Percentiles rank a stretch among this genome's conserved stretches.
phyloP scores from a whole-genome alignment of 306 rosid genomes.

The Elaeagnus macrophylla region DNA sequence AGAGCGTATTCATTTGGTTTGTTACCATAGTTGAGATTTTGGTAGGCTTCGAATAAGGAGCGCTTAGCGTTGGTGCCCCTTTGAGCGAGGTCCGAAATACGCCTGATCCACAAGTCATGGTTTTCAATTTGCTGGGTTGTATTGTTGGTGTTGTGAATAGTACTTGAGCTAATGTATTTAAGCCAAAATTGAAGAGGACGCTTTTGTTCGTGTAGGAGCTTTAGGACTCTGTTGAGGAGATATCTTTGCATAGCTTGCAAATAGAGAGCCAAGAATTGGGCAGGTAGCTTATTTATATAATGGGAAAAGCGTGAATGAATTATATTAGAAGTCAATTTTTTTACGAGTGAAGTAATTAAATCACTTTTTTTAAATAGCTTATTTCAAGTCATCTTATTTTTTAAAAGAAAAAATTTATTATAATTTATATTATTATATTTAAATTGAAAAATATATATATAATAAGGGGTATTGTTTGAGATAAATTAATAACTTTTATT shows the following conservation, averaged over 20 bases:
- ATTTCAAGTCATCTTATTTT: too few species aligned
- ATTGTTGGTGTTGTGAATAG: neutral
- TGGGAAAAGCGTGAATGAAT: too few species aligned
- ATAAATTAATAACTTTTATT: too few species aligned
- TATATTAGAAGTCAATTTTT: too few species aligned
- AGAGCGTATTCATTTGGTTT: conserved; percentile 39
- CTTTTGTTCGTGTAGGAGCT: conserved; percentile 2
- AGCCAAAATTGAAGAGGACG: neutral
- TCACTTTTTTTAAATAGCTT: too few species aligned
- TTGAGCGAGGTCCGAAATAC: conserved; percentile 12
- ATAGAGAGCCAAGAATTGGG: neutral
- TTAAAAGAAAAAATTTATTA: too few species aligned
- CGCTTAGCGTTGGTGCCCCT: conserved; percentile 19
- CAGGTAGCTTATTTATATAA: too few species aligned
- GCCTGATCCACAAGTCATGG: conserved; percentile 10
- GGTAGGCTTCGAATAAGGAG: conserved; percentile 22
- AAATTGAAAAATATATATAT: too few species aligned
- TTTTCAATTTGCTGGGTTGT: neutral
- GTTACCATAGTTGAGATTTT: conserved; percentile 13
- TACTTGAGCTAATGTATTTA: neutral
- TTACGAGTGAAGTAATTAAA: too few species aligned
- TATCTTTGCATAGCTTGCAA: conserved; percentile 26
- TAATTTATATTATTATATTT: too few species aligned
- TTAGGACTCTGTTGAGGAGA: conserved; percentile 12
- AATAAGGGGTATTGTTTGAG: too few species aligned